Base-by-base conservation (phyloP, 192 early-diverging fungal species). In the Umbelopsis isabellina region DNA sequence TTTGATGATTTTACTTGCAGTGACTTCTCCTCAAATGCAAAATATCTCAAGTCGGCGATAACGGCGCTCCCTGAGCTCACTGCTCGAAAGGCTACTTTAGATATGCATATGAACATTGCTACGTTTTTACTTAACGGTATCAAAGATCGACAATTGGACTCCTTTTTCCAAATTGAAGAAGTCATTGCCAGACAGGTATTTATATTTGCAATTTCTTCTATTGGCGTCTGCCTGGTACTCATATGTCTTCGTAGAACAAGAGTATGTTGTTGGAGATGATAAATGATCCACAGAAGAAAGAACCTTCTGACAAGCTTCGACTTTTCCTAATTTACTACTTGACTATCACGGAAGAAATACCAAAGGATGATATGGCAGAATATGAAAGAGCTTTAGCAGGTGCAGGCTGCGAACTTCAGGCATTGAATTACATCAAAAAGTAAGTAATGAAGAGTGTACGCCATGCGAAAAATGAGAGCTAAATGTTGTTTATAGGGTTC, bases 21-120 rank as follows among this genome's bases (percentile, higher is more conserved):
- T 52, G 93, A 95, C 72, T 89, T 94, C 74, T 85, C 88, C 15
- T 85, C 90, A 47, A 96, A 90, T 71, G 93, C 96, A 7, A 92
- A 95, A 79, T 84, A 92, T 71, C 86, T 99, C 65, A 92, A 95
- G 77, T 86, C 90, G 0, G 96, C 97, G 5, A 95, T 99, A 51
- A 95, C 89, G 4, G 86, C 90, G n/a, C 80, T 99, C 6, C 98
- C 98, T 1, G 94, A 97, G 75, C 85, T 99, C 66, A 97, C 96
- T 20, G 95, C 94, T 16, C 85, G 95, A 53, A 98, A 99, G 79
- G 84, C 91, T 12, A 90, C 91, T 15, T 81, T 99, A 25, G 98
- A 99, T 76, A 97, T 97, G 93, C 98, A 99, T 75, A 99, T 97
- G 94, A 95, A 95, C 75, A 93, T 98, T 64, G 96, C 97, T 4